Evolutionary conservation across 805 yeast genomes (phyloP).

Genomic region (Cyberlindnera subsufficiens): DNA sequence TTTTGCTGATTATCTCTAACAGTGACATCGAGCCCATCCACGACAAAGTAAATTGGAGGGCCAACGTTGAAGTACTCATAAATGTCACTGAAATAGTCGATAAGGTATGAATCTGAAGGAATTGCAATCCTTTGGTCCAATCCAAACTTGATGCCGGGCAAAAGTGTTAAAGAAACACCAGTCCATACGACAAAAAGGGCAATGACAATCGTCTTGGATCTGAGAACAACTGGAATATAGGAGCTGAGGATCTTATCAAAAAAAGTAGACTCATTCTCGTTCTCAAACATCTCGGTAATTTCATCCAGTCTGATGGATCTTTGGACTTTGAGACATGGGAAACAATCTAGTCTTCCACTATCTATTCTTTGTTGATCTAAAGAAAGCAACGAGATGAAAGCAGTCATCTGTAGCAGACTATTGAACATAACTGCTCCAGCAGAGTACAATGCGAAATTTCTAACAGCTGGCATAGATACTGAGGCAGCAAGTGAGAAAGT

Average conservation of each 20-base stretch:
- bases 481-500: constrained; percentile 74
- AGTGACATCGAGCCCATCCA: constrained; percentile 63
- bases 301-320: constrained; percentile 16
- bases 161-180: constrained; percentile 58
- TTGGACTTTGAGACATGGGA: constrained; percentile 45
- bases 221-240: constrained; percentile 51
- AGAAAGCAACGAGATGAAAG: constrained; percentile 67
- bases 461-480: constrained; percentile 94
- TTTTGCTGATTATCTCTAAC: constrained; percentile 56
- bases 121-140: constrained; percentile 87
- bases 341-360: constrained; percentile 50
- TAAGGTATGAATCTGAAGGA: constrained; percentile 76
- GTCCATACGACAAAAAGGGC: constrained; percentile 54
- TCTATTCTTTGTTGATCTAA: constrained; percentile 62
- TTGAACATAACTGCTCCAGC: constrained; percentile 81
- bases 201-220: constrained; percentile 41
- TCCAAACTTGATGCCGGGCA: constrained; percentile 72
- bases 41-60: constrained; percentile 86
- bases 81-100: constrained; percentile 73
- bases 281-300: constrained; percentile 21
- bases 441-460: constrained; percentile 86
- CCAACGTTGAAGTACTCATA: constrained; percentile 75
- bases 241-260: constrained; percentile 38
- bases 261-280: constrained; percentile 25
- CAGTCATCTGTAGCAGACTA: constrained; percentile 72